A percentile compares a stretch with the other conserved stretches of the same genome.
phyloP scores from a whole-genome alignment of 108 stramenopile genomes.

The Fistulifera solaris region DNA sequence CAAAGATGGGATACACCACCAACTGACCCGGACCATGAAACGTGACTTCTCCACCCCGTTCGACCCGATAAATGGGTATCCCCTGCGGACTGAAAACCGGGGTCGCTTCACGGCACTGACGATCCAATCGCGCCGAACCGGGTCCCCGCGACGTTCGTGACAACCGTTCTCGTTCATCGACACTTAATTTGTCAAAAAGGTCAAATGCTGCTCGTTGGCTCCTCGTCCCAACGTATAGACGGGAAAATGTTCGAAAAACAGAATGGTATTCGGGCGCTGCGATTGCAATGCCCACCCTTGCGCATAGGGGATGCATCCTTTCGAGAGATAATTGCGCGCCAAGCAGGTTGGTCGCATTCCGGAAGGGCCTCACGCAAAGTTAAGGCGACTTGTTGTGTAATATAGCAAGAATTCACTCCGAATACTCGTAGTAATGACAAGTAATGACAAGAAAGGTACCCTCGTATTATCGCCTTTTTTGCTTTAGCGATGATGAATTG shows the following conservation, averaged over 20 bases:
- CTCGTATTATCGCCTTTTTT: too few relatives aligned
- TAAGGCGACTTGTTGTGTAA: too few relatives aligned
- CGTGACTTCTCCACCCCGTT: constrained; percentile 98
- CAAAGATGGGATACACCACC: constrained; percentile 90
- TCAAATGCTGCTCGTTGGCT: constrained; percentile 66
- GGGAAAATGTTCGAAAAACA: constrained; percentile 90
- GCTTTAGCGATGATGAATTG: too few relatives aligned
- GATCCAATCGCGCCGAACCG: constrained; percentile 32
- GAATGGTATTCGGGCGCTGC: constrained; percentile 38
- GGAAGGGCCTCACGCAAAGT: too few relatives aligned
- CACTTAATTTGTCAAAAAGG: constrained; percentile 36
- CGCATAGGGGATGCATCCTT: constrained; percentile 49
- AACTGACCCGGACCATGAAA: constrained; percentile 97
- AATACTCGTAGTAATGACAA: too few relatives aligned
- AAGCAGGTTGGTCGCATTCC: not conserved
- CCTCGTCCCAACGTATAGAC: constrained; percentile 97
- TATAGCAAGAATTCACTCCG: too few relatives aligned
- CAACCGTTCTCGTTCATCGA: constrained; percentile 7
- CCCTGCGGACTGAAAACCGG: constrained; percentile 68
- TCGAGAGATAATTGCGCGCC: constrained; percentile 9
- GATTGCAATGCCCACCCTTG: constrained; percentile 73
- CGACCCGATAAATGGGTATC: constrained; percentile 75
- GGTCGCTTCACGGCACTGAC: constrained; percentile 17
- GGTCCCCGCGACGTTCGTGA: constrained; percentile 30
- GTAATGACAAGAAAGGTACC: too few relatives aligned